Percentiles rank a stretch among this genome's conserved stretches.
Conservation (phyloP, 2,329 filamentous ascomycete species). For the Teratosphaeria nubilosa region DNA sequence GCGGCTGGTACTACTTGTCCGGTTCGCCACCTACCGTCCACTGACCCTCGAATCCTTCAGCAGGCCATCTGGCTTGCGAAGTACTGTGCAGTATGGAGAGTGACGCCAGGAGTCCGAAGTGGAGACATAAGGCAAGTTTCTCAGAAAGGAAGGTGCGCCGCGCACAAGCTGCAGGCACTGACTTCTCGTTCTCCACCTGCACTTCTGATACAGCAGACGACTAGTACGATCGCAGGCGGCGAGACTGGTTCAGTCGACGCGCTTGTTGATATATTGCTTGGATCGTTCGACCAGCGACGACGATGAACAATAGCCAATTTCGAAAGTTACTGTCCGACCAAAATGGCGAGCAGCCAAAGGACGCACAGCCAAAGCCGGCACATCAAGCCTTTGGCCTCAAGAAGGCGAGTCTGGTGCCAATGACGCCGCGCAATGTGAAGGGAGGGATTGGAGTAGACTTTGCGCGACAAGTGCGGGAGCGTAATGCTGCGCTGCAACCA, state of each 20-base stretch:
- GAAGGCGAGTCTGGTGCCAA: constrained; percentile 52
- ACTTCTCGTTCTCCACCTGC: no score
- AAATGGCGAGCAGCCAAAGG: constrained; percentile 13
- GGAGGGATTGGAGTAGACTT: constrained; percentile 54
- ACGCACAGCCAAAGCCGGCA: background rate
- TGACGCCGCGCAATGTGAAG: constrained; percentile 73
- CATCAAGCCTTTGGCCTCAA: constrained; percentile 20
- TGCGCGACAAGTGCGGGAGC: constrained; percentile 72
- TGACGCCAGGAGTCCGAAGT: no score
- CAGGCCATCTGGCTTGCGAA: background rate
- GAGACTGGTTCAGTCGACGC: background rate
- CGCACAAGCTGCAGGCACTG: background rate
- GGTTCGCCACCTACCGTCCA: background rate
- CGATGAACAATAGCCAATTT: constrained; percentile 95
- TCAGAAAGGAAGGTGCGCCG: background rate
- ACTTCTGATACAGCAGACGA: no score
- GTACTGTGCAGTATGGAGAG: background rate
- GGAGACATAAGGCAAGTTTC: background rate
- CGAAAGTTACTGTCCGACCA: constrained; percentile 59
- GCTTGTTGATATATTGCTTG: background rate
- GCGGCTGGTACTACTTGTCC: background rate
- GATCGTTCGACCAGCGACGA: background rate
- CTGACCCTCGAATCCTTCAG: background rate
- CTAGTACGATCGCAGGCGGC: no score
- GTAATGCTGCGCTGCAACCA: constrained; percentile 44